Base-by-base conservation (phyloP, 352 stramenopile genomes). In the Pythium monospermum region DNA sequence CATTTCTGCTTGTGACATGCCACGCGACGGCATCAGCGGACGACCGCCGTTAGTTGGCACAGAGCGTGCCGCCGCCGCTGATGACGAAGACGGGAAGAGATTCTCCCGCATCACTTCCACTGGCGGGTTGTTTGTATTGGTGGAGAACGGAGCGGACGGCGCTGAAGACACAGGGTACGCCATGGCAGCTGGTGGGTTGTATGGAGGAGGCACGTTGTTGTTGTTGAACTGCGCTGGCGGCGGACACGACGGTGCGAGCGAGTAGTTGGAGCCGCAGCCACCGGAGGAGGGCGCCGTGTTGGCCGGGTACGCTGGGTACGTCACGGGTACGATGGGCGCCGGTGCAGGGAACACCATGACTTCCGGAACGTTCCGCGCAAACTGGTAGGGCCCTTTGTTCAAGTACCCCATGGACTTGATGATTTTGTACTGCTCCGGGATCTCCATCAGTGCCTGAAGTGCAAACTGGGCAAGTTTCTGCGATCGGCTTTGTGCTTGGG, bases 361-460 rank as follows among this genome's bases (percentile, higher is more conserved):
- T 22, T 61, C 57, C 16, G 76, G 74, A n/a, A 91, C 41, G 53
- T 87, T 69, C 19, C 64, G 59, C 16, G 57, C 68, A 42, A 73
- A 68, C n/a, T 70, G 62, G 56, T 77, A 79, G 25, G 74, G 58
- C 0, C 67, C 62, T 15, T 61, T 66, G 46, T 64, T 68, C 33
- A 88, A 53, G 51, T 85, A 83, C 16, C 75, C 70, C 49, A 88
- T 69, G 16, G 83, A 60, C 52, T 89, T 88, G 64, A 94, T 91
- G 30, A 68, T 73, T 32, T 70, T 69, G 54, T 91, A 92, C 54
- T 94, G 83, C 44, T 84, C 74, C 6, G 84, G 84, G 41, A 93
- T 73, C 66, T 95, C 82, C 82, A 93, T 92, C 23, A 95, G 67
- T 37, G 84, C 82, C 25, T 87, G 71, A 4, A 95, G 57, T 4